Evolutionary conservation across 768 basidiomycete genomes (phyloP).

Genomic region (Phaeotremella fagi): DNA sequence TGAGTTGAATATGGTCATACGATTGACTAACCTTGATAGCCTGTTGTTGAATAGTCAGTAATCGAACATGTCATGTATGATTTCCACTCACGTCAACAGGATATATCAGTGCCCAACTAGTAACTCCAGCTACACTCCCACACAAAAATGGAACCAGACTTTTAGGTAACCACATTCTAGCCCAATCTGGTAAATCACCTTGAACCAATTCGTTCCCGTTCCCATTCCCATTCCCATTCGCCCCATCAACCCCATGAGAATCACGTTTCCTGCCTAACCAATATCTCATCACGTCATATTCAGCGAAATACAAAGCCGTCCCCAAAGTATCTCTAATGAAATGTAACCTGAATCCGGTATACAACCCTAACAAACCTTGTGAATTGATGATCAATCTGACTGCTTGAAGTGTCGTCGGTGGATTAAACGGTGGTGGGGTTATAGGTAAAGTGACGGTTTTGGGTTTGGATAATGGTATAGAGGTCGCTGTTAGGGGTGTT

Average conservation of each 20-base stretch:
- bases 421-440: slow-evolving; percentile 52
- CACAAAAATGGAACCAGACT: slow-evolving; percentile 83
- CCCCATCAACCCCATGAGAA: slow-evolving; percentile 59
- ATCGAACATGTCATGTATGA: too few relatives aligned
- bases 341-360: slow-evolving; percentile 78
- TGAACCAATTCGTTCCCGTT: slow-evolving; percentile 11
- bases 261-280: slow-evolving; percentile 60
- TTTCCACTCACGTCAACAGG: slow-evolving; percentile 81
- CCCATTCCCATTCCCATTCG: slow-evolving; percentile 65
- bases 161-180: slow-evolving; percentile 67
- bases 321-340: slow-evolving; percentile 86
- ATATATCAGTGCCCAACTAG: slow-evolving; percentile 76
- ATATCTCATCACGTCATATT: slow-evolving; percentile 88
- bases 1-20: slow-evolving; percentile 47
- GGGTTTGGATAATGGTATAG: slow-evolving; percentile 5
- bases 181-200: slow-evolving; percentile 46
- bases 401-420: slow-evolving; percentile 72
- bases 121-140: slow-evolving; percentile 81
- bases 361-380: slow-evolving; percentile 35
- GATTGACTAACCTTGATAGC: slow-evolving; percentile 43
- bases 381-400: slow-evolving; percentile 66
- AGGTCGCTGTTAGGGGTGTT: slow-evolving; percentile 1
- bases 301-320: slow-evolving; percentile 86
- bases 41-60: too few relatives aligned
- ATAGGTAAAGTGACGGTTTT: background rate